A percentile compares a stretch with the other conserved stretches of the same genome.
Conservation (phyloP, 306 rosid species). For the Glycyrrhiza uralensis region DNA sequence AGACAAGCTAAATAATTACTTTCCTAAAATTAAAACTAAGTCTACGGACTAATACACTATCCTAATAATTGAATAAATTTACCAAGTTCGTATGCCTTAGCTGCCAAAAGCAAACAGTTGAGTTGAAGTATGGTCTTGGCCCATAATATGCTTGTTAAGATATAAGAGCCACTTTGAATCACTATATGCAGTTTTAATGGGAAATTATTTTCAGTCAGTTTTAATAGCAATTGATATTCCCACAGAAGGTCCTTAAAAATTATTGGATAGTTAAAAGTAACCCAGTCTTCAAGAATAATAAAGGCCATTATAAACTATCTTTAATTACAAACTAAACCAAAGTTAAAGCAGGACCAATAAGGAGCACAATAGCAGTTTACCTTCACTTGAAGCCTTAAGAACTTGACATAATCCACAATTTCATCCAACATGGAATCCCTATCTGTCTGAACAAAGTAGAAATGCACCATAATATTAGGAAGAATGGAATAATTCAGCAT, state of each 20-base stretch:
- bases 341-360: not conserved
- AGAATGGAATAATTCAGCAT: not conserved
- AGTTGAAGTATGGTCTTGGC: too few species aligned
- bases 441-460: conserved; percentile 60
- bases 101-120: too few species aligned
- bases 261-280: not conserved
- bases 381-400: conserved; percentile 98
- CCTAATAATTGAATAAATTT: too few species aligned
- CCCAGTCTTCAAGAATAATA: too few species aligned
- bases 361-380: conserved; percentile 34
- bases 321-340: not conserved
- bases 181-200: too few species aligned
- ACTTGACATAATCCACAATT: conserved; percentile 97
- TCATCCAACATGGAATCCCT: conserved; percentile 99
- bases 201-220: too few species aligned
- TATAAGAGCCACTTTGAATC: too few species aligned
- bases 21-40: too few species aligned
- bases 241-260: not conserved
- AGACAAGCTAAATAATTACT: too few species aligned
- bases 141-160: too few species aligned
- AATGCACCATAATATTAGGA: conserved; percentile 26
- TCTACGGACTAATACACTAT: too few species aligned
- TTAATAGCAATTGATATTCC: not conserved
- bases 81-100: too few species aligned
- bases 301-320: not conserved